Evolutionary conservation across 2,329 filamentous ascomycete species (phyloP).

Genomic region (Thelonectria olida): DNA sequence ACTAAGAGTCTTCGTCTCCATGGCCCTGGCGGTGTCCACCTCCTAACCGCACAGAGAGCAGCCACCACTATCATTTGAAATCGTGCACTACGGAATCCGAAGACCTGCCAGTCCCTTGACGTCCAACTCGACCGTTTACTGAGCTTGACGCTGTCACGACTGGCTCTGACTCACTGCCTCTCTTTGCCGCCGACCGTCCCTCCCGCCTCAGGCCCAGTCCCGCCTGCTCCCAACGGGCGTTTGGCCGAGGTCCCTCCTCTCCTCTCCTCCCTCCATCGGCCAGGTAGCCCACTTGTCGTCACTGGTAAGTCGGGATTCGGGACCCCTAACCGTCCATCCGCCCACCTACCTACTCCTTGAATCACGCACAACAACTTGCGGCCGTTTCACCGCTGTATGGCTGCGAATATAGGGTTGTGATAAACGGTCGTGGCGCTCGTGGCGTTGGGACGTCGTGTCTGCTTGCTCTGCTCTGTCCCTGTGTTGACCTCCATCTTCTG

Average conservation of each 20-base stretch:
- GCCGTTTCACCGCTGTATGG: slow-evolving; percentile 8
- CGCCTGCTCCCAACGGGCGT: slow-evolving; percentile 3
- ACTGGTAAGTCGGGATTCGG: slow-evolving; percentile 36
- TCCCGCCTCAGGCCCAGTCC: not conserved
- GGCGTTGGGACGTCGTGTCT: slow-evolving; percentile 24
- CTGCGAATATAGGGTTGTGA: slow-evolving; percentile 11
- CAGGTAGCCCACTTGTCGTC: slow-evolving; percentile 33
- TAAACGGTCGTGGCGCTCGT: not conserved
- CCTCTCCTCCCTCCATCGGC: slow-evolving; percentile 25
- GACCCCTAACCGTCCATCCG: slow-evolving; percentile 17
- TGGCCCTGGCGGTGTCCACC: slow-evolving; percentile 21
- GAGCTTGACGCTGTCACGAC: slow-evolving; percentile 14
- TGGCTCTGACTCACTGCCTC: slow-evolving; percentile 1
- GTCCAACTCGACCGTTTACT: not conserved
- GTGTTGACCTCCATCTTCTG: slow-evolving; percentile 33
- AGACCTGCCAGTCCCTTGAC: slow-evolving; percentile 1
- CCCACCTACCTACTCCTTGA: not conserved
- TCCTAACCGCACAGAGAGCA: slow-evolving; percentile 23
- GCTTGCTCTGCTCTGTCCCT: slow-evolving; percentile 26
- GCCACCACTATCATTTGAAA: slow-evolving; percentile 23
- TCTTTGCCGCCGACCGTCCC: slow-evolving; percentile 8
- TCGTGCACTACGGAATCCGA: slow-evolving; percentile 17
- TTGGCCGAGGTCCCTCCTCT: slow-evolving; percentile 26
- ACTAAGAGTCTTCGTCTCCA: slow-evolving; percentile 12
- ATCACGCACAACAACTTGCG: not conserved